A percentile compares a stretch with the other conserved stretches of the same genome.
phyloP scores from a whole-genome alignment of 139 green algal species.

The Medakamo hakoo region DNA sequence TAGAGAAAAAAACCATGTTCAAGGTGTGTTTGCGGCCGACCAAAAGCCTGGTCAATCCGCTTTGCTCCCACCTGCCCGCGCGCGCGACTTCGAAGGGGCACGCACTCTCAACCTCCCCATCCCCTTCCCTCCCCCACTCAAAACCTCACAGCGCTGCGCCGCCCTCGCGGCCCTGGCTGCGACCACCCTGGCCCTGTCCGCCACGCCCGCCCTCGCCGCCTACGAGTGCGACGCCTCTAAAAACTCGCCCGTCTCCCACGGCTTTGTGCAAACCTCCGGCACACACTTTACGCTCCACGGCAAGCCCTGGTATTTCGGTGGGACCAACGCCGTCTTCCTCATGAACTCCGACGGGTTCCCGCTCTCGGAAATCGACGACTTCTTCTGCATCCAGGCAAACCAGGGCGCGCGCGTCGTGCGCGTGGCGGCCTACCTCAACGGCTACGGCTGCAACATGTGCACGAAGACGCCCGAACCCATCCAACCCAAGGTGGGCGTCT shows the following conservation, averaged over 20 bases:
- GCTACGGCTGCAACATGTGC: not conserved
- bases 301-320: slow-evolving; percentile 16
- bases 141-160: not conserved
- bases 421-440: slow-evolving; percentile 9
- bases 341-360: not conserved
- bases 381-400: slow-evolving; percentile 6
- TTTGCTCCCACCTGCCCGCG: too few species aligned
- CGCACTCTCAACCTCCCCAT: not conserved
- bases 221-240: not conserved
- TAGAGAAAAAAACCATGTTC: too few species aligned
- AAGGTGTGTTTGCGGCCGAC: too few species aligned
- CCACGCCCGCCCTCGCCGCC: not conserved
- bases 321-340: slow-evolving; percentile 8
- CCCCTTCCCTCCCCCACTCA: not conserved
- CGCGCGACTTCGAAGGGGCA: too few species aligned
- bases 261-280: slow-evolving; percentile 3
- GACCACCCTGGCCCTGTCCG: not conserved
- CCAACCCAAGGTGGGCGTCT: slow-evolving; percentile 6
- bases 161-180: not conserved
- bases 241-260: not conserved
- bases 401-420: slow-evolving; percentile 2
- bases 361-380: not conserved
- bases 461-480: slow-evolving; percentile 2
- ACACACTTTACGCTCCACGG: slow-evolving; percentile 11
- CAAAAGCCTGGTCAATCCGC: too few species aligned